Base-by-base conservation (phyloP, 2,329 filamentous ascomycete genomes). In the Xylariaceae sp. region DNA sequence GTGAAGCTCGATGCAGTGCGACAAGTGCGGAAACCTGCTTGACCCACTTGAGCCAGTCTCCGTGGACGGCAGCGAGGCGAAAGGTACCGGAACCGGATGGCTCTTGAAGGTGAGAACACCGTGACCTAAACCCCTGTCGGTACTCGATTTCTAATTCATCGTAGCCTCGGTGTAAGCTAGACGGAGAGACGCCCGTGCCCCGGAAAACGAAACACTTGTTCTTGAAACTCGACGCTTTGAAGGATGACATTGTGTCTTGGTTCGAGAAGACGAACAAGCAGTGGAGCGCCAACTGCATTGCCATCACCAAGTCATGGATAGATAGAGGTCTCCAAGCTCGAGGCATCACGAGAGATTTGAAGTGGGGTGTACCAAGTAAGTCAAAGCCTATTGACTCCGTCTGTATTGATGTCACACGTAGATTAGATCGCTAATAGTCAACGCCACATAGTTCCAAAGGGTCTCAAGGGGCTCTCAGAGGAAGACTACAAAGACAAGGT, bases 191-290 rank as follows among this genome's bases (percentile, higher is more conserved):
- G 5, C 93, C 92, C 2, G 84, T 93, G 31, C 82, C 84, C 46
- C 82, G 87, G 59, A 83, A 88, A 60, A 97, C 93, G 28, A 97
- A 91, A 72, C 94, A 97, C 69, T 83, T 96, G 42, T 96, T 91
- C 71, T 77, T 99, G n/a, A 81, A 84, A 47, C 78, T 99, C 9
- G 90, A 97, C 70, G 88, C 88, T 66, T 79, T 96, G 41, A 87
- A 95, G 68, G 80, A 86, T 1, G 76, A 86, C 57, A 86, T 96
- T 48, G 82, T 89, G 61, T 78, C 82, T 53, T 99, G 90, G 90
- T 87, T 88, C 58, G 76, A 83, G 52, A 81, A 87, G 63, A 82
- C 88, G 14, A 89, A 86, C 66, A 79, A 83, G 57, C 84, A 90
- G 66, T 94, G 90, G 90, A 87, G 84, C 51, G 75, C 81, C 47